Percentiles rank a stretch among this genome's conserved stretches.
These are phyloP conservation scores for Trichosporon sp. DNA, from an alignment of 1,284 basidiomycete genomes.

Conservation along the genomic window DNA sequence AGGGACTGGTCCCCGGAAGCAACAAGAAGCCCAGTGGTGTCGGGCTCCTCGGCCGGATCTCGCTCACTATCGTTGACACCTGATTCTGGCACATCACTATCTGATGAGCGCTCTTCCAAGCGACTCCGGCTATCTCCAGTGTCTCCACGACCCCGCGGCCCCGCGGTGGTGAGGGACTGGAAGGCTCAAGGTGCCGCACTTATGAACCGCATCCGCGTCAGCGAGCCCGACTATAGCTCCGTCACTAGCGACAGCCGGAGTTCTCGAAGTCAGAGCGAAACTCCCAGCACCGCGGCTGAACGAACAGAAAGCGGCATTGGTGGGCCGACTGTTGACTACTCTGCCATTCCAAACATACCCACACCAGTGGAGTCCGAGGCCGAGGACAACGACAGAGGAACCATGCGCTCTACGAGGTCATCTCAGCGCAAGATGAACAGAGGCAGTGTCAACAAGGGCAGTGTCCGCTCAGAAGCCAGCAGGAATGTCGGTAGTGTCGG, in stretches of 20 bases:
- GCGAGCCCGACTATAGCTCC: constrained; percentile 31
- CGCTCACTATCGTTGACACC: constrained; percentile 6
- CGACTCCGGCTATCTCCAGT: constrained; percentile 30
- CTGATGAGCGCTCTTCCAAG: constrained; percentile 33
- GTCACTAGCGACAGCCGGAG: constrained; percentile 28
- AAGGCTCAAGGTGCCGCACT: constrained; percentile 36
- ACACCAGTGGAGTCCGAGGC: background rate
- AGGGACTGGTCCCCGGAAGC: constrained; percentile 24
- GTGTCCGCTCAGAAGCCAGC: background rate
- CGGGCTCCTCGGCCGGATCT: constrained; percentile 3
- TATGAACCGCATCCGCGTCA: constrained; percentile 40
- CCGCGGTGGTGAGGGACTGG: constrained; percentile 27
- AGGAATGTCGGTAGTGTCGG: constrained; percentile 22
- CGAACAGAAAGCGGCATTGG: background rate
- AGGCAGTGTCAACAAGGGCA: background rate
- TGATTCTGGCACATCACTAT: constrained; percentile 13
- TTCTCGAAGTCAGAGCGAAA: constrained; percentile 2
- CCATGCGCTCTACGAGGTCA: background rate
- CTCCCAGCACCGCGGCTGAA: background rate
- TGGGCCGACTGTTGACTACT: constrained; percentile 28
- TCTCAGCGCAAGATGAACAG: background rate
- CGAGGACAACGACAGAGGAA: background rate
- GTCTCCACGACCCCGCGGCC: constrained; percentile 15
- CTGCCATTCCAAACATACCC: background rate
- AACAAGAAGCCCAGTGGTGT: constrained; percentile 3